A percentile compares a stretch with the other conserved stretches of the same genome.
phyloP scores from a whole-genome alignment of 345 rosid species.

The Gossypioides kirkii region DNA sequence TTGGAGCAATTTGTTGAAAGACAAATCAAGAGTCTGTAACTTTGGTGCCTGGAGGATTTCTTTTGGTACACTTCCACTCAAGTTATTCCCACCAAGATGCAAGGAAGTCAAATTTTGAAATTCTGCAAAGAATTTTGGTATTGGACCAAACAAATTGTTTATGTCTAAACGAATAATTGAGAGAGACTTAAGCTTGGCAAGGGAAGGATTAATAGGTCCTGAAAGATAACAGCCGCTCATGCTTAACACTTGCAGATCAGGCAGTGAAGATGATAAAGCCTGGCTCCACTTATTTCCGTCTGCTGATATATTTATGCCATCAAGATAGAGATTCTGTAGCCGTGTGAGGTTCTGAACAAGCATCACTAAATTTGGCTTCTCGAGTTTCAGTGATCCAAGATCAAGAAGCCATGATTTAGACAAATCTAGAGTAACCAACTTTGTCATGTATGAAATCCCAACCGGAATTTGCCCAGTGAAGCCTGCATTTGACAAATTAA shows the following conservation, averaged over 20 bases:
- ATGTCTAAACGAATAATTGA: constrained; percentile 16
- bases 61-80: constrained; percentile 24
- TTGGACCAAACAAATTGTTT: constrained; percentile 20
- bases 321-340: constrained; percentile 26
- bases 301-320: constrained; percentile 33
- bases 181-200: constrained; percentile 18
- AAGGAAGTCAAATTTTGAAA: constrained; percentile 19
- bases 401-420: constrained; percentile 11
- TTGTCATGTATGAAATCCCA: constrained; percentile 29
- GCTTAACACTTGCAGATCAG: constrained; percentile 35
- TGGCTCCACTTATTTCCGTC: constrained; percentile 24
- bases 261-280: constrained; percentile 24
- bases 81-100: background rate
- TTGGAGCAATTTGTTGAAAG: constrained; percentile 8
- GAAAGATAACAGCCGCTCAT: constrained; percentile 31
- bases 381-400: constrained; percentile 11
- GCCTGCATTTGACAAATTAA: constrained; percentile 34
- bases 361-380: constrained; percentile 26
- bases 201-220: constrained; percentile 27
- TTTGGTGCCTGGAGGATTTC: constrained; percentile 19
- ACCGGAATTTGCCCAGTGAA: constrained; percentile 32
- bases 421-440: constrained; percentile 41
- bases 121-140: constrained; percentile 29
- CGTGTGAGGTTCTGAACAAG: constrained; percentile 22
- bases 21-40: constrained; percentile 27